Evolutionary conservation across 2,329 filamentous ascomycete genomes (phyloP).

Genomic region (Xylaria sp.): DNA sequence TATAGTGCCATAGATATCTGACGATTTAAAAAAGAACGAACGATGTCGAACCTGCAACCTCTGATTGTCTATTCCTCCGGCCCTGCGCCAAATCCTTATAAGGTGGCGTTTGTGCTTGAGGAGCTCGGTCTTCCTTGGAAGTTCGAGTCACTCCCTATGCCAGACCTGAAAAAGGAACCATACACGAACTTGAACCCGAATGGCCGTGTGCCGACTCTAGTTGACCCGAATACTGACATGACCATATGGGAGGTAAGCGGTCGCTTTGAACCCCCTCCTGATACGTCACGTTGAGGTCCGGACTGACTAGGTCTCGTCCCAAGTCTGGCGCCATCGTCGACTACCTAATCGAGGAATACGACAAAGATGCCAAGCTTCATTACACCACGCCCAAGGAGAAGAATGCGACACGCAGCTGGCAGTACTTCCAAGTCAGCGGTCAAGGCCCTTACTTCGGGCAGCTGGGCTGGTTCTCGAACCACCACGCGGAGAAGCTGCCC

Average conservation of each 20-base stretch:
- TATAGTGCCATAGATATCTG: background rate
- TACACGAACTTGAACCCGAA: conserved; percentile 42
- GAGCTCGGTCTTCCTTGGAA: conserved; percentile 40
- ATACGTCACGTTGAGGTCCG: background rate
- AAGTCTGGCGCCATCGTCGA: conserved; percentile 59
- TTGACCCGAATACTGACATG: conserved; percentile 58
- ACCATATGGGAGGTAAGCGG: conserved; percentile 53
- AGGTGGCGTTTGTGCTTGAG: conserved; percentile 39
- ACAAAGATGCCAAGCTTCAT: conserved; percentile 50
- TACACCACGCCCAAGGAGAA: conserved; percentile 51
- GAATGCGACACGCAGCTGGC: conserved; percentile 53
- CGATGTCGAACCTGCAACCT: conserved; percentile 16
- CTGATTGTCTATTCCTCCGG: conserved; percentile 22
- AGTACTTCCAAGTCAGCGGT: conserved; percentile 56
- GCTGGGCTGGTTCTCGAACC: conserved; percentile 23
- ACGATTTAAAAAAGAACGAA: background rate
- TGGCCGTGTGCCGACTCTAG: conserved; percentile 51
- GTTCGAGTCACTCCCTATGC: conserved; percentile 33
- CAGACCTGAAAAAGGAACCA: conserved; percentile 39
- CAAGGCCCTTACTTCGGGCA: conserved; percentile 53
- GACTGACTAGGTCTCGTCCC: background rate
- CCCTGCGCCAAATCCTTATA: conserved; percentile 20
- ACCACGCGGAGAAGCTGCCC: conserved; percentile 27
- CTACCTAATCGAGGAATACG: conserved; percentile 51
- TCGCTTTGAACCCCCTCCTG: background rate